A percentile compares a stretch with the other conserved stretches of the same genome.
These are phyloP conservation scores for Ormosia emarginata DNA, from an alignment of 306 rosid species.

Conservation along the genomic window DNA sequence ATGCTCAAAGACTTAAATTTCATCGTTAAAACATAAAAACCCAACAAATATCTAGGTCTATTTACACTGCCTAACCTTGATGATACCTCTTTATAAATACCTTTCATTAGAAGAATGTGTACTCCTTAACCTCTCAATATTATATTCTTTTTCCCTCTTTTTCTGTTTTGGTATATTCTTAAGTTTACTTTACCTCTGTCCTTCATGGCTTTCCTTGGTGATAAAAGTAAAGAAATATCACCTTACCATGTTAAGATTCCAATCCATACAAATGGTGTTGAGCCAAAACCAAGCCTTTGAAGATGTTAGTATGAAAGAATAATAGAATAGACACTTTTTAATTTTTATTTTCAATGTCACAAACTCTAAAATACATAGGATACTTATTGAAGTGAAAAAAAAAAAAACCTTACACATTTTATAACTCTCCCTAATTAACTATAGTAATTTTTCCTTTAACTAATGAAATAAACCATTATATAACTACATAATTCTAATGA, in stretches of 20 bases:
- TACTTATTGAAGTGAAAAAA: no score
- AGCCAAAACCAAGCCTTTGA: slow-evolving; percentile 8
- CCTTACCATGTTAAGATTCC: slow-evolving; percentile 29
- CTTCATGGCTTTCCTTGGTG: slow-evolving; percentile 33
- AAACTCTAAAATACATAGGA: no score
- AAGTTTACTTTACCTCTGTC: not conserved
- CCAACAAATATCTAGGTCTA: not conserved
- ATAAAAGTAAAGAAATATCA: not conserved
- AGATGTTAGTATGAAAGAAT: no score
- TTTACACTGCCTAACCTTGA: not conserved
- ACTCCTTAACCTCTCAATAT: slow-evolving; percentile 27
- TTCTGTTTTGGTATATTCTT: not conserved
- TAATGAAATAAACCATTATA: no score
- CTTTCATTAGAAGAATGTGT: slow-evolving; percentile 16
- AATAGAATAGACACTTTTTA: no score
- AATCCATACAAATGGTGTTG: not conserved
- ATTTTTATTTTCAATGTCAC: no score
- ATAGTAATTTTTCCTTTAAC: no score
- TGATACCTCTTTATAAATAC: slow-evolving; percentile 26
- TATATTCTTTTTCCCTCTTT: not conserved
- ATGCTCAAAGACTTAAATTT: no score
- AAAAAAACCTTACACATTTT: no score
- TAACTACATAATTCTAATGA: no score
- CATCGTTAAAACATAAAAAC: no score
- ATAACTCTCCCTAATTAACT: no score